Conservation (phyloP, 331 rosid species). For the Quercus phellos region DNA sequence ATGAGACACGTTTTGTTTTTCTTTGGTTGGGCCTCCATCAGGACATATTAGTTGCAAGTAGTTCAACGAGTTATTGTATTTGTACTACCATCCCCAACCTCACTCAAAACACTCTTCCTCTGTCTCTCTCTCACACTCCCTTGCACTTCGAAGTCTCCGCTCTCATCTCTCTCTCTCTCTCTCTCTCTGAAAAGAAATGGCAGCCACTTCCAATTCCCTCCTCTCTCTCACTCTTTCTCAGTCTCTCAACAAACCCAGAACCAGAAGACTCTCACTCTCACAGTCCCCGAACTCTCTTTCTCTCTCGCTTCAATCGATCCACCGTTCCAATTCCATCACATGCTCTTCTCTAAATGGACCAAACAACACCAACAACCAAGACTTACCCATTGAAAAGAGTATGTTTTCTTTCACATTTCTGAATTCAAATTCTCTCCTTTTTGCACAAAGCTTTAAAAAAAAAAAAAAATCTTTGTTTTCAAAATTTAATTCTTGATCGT, state of each 20-base stretch:
- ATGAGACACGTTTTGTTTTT: too few relatives aligned
- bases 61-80: too few relatives aligned
- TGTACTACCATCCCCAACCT: too few relatives aligned
- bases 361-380: slow-evolving; percentile 25
- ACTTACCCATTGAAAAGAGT: slow-evolving; percentile 59
- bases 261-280: neutral
- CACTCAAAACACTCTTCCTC: neutral
- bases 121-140: neutral
- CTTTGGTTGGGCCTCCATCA: too few relatives aligned
- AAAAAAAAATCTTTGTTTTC: neutral
- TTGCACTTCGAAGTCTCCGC: neutral
- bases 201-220: slow-evolving; percentile 23
- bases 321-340: slow-evolving; percentile 17
- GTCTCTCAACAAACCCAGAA: slow-evolving; percentile 17
- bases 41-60: too few relatives aligned
- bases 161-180: neutral
- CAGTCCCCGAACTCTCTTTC: slow-evolving; percentile 11
- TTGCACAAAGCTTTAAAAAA: neutral
- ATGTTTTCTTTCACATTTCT: slow-evolving; percentile 13
- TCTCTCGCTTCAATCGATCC: slow-evolving; percentile 20
- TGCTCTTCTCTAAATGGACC: slow-evolving; percentile 34
- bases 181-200: slow-evolving; percentile 10
- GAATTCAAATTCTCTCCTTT: too few relatives aligned
- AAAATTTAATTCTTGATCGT: neutral
- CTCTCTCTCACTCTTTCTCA: slow-evolving; percentile 19